Conservation (phyloP, 345 rosid genomes). For the Citrus maxima region DNA sequence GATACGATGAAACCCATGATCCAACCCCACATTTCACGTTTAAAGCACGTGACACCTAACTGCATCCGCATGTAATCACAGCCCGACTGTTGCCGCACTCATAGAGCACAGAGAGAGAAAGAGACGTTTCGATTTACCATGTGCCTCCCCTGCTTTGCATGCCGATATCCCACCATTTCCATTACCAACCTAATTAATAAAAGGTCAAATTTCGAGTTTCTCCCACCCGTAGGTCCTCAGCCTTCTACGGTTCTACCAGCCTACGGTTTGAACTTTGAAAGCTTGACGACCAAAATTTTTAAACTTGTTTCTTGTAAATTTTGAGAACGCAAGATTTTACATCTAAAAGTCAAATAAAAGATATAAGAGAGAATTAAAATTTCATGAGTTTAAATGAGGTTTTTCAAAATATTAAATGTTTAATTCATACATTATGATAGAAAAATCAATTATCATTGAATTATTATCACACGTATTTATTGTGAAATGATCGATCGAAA, state of each 20-base stretch:
- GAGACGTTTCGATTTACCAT: constrained; percentile 19
- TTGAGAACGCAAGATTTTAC: no score
- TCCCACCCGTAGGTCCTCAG: neutral
- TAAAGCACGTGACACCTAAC: constrained; percentile 38
- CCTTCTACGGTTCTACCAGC: no score
- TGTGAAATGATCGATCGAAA: neutral
- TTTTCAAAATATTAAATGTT: no score
- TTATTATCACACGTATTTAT: no score
- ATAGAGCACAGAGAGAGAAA: neutral
- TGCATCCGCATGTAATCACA: constrained; percentile 17
- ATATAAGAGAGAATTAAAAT: no score
- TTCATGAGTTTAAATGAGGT: neutral
- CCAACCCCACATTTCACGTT: constrained; percentile 40
- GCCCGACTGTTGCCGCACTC: neutral
- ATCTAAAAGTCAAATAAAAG: no score
- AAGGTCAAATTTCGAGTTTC: neutral
- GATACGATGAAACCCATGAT: constrained; percentile 18
- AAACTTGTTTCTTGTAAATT: no score
- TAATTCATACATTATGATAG: no score
- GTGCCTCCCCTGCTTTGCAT: constrained; percentile 7
- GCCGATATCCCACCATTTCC: constrained; percentile 17
- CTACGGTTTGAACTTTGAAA: no score
- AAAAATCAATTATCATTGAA: no score
- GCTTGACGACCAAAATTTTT: neutral
- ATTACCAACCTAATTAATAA: no score